Evolutionary conservation across 345 rosid species (phyloP).

Genomic region (Passiflora organensis): DNA sequence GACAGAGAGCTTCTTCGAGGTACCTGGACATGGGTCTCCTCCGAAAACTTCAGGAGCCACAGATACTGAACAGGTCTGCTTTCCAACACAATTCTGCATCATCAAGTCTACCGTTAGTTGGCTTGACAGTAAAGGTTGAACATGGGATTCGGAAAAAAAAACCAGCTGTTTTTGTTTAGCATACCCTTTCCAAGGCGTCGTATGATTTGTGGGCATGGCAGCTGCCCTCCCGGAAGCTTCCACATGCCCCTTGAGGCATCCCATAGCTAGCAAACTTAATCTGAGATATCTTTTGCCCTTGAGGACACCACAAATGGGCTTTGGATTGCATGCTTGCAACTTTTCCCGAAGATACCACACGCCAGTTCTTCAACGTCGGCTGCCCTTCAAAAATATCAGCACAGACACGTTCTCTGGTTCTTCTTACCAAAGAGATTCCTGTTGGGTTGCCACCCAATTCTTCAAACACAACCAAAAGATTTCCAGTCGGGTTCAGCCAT

Average conservation of each 20-base stretch:
- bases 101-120: too few species aligned
- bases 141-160: too few species aligned
- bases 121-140: too few species aligned
- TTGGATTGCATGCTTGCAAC: constrained; percentile 14
- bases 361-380: constrained; percentile 21
- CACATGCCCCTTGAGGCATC: constrained; percentile 19
- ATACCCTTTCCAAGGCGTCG: constrained; percentile 19
- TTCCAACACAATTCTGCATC: constrained; percentile 24
- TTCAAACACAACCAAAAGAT: constrained; percentile 34
- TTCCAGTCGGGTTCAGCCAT: constrained; percentile 36
- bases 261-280: constrained; percentile 25
- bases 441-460: constrained; percentile 37
- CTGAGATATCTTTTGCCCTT: constrained; percentile 16
- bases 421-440: constrained; percentile 28
- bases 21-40: constrained; percentile 25
- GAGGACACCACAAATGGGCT: constrained; percentile 25
- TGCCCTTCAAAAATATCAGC: constrained; percentile 22
- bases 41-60: constrained; percentile 24
- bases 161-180: not conserved
- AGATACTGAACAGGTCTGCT: constrained; percentile 20
- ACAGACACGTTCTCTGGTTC: constrained; percentile 30
- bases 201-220: constrained; percentile 25
- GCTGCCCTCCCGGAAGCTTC: constrained; percentile 15
- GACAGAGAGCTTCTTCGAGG: constrained; percentile 19
- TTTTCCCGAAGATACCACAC: constrained; percentile 5